These are phyloP conservation scores for Leptographium wingfieldii DNA, from an alignment of 2,329 filamentous ascomycete species.

Conservation along the genomic window DNA sequence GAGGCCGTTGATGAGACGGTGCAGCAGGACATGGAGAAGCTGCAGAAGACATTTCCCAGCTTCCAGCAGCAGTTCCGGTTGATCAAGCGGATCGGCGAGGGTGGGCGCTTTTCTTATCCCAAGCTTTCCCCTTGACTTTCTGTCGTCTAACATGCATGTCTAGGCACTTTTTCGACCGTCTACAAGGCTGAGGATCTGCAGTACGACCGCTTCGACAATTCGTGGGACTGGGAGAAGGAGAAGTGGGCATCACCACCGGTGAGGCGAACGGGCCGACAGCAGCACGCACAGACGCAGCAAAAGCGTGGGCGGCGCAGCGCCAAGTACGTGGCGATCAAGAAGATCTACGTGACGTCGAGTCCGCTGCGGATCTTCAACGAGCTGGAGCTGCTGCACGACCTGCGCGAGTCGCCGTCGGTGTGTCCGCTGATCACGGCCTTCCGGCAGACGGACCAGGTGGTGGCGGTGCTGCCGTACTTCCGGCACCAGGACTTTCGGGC, in stretches of 20 bases:
- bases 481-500: conserved; percentile 88
- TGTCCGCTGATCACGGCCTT: conserved; percentile 98
- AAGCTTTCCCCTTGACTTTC: not conserved
- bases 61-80: conserved; percentile 77
- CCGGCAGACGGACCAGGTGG: conserved; percentile 82
- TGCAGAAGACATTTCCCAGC: conserved; percentile 70
- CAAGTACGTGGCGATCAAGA: conserved; percentile 92
- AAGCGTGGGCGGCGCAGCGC: conserved; percentile 27
- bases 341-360: conserved; percentile 97
- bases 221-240: conserved; percentile 68
- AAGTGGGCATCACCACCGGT: conserved; percentile 59
- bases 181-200: conserved; percentile 94
- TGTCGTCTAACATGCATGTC: not conserved
- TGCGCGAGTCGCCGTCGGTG: conserved; percentile 70
- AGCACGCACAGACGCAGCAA: not conserved
- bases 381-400: conserved; percentile 80
- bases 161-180: conserved; percentile 95
- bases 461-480: conserved; percentile 91
- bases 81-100: conserved; percentile 95
- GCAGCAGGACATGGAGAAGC: conserved; percentile 73
- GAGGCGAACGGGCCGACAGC: conserved; percentile 32
- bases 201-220: conserved; percentile 72
- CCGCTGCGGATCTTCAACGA: conserved; percentile 91
- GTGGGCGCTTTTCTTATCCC: conserved; percentile 30
- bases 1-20: conserved; percentile 54